phyloP scores from a whole-genome alignment of 768 basidiomycete genomes.

The Trametes maxima region DNA sequence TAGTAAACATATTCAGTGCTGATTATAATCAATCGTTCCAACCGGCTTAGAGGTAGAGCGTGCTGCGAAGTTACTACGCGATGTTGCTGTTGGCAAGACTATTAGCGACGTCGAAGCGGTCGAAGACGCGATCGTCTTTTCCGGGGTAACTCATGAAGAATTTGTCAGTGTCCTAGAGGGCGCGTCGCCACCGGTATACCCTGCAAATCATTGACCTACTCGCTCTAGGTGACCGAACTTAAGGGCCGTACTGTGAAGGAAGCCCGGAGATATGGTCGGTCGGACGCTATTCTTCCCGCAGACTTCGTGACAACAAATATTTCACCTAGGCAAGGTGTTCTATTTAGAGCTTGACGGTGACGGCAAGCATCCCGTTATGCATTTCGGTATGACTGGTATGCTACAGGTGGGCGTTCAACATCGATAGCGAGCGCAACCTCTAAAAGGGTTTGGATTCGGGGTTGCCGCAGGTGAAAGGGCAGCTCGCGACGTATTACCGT shows the following conservation, averaged over 20 bases:
- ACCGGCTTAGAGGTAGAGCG: slow-evolving; percentile 63
- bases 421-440: no score
- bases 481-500: slow-evolving; percentile 51
- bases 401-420: slow-evolving; percentile 49
- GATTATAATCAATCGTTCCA: background rate
- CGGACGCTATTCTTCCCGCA: background rate
- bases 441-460: background rate
- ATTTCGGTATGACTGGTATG: slow-evolving; percentile 90
- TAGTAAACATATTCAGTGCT: background rate
- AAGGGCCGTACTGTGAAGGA: slow-evolving; percentile 48
- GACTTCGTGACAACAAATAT: background rate
- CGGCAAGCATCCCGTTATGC: slow-evolving; percentile 67
- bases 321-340: slow-evolving; percentile 56
- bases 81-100: slow-evolving; percentile 52
- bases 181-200: slow-evolving; percentile 2
- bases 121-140: slow-evolving; percentile 66
- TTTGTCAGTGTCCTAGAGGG: slow-evolving; percentile 57
- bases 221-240: slow-evolving; percentile 54
- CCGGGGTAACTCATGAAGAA: slow-evolving; percentile 52
- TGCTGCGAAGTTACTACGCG: slow-evolving; percentile 57
- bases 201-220: background rate
- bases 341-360: slow-evolving; percentile 64
- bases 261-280: slow-evolving; percentile 56
- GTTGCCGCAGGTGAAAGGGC: slow-evolving; percentile 49
- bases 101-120: slow-evolving; percentile 59